phyloP scores from a whole-genome alignment of 257 asterid genomes.

The Solanum paucissectum region DNA sequence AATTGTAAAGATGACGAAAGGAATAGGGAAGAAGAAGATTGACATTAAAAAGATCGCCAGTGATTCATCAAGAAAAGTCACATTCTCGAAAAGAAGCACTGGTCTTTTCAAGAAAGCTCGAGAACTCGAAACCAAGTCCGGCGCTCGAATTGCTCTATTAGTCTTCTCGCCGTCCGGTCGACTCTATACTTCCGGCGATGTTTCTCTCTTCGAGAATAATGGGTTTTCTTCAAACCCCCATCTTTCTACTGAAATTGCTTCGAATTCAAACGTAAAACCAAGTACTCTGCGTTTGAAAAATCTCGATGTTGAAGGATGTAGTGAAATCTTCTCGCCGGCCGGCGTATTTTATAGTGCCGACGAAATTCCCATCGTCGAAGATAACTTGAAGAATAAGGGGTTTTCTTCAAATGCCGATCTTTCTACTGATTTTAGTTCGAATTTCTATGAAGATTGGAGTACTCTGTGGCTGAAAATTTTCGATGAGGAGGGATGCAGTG shows the following conservation, averaged over 20 bases:
- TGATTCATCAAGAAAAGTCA: background rate
- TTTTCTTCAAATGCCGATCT: background rate
- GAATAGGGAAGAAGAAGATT: background rate
- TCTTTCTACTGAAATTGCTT: background rate
- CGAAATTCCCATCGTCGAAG: background rate
- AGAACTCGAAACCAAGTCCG: background rate
- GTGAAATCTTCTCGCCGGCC: background rate
- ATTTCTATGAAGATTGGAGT: background rate
- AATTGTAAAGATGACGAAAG: background rate
- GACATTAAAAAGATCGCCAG: background rate
- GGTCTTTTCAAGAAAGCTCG: background rate
- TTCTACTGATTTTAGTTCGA: background rate
- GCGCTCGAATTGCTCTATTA: background rate
- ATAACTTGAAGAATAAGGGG: background rate
- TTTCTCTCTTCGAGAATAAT: background rate
- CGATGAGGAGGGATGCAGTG: background rate
- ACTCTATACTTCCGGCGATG: background rate
- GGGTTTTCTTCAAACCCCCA: background rate
- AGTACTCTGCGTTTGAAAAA: background rate
- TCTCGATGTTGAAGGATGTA: background rate
- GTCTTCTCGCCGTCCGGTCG: background rate
- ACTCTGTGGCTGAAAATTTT: background rate
- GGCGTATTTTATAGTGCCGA: background rate
- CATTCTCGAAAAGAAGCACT: background rate
- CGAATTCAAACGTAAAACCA: background rate